Evolutionary conservation across 2,329 filamentous ascomycete genomes (phyloP).

Genomic region (Ophiostoma pallidulum): DNA sequence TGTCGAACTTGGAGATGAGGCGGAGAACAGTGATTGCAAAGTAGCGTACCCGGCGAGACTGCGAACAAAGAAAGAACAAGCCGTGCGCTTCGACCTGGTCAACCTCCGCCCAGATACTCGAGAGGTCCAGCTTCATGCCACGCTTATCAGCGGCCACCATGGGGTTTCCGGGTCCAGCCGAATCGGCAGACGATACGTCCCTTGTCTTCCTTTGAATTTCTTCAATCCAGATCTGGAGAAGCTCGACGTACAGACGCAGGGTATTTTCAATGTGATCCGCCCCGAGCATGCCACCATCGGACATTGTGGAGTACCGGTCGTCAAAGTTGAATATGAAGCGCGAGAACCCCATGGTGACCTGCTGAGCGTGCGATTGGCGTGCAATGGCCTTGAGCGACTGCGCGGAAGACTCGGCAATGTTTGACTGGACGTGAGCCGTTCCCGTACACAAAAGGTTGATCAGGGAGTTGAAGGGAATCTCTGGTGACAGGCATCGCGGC

Average conservation of each 20-base stretch:
- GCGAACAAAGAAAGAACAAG: slow-evolving; percentile 93
- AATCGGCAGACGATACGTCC: slow-evolving; percentile 54
- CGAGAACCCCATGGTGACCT: slow-evolving; percentile 93
- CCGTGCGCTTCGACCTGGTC: slow-evolving; percentile 96
- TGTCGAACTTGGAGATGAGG: slow-evolving; percentile 88
- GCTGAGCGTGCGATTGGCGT: slow-evolving; percentile 82
- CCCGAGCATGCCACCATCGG: slow-evolving; percentile 91
- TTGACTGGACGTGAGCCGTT: slow-evolving; percentile 86
- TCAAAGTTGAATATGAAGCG: slow-evolving; percentile 99
- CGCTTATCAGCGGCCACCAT: slow-evolving; percentile 50
- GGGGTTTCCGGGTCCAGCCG: slow-evolving; percentile 44
- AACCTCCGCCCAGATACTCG: slow-evolving; percentile 82
- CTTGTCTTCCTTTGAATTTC: slow-evolving; percentile 82
- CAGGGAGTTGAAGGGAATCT: slow-evolving; percentile 85
- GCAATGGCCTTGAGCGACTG: slow-evolving; percentile 94
- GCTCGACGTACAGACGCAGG: slow-evolving; percentile 80
- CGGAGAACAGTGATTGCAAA: slow-evolving; percentile 89
- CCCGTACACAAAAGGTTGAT: slow-evolving; percentile 94
- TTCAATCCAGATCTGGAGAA: slow-evolving; percentile 95
- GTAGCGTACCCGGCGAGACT: slow-evolving; percentile 77
- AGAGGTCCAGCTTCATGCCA: slow-evolving; percentile 71
- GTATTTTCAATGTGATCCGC: slow-evolving; percentile 93
- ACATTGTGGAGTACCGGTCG: slow-evolving; percentile 94
- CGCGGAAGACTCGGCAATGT: slow-evolving; percentile 86
- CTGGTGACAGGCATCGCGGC: slow-evolving; percentile 82